These are phyloP conservation scores for Fusarium chuoi DNA, from an alignment of 2,329 filamentous ascomycete species.

Conservation along the genomic window DNA sequence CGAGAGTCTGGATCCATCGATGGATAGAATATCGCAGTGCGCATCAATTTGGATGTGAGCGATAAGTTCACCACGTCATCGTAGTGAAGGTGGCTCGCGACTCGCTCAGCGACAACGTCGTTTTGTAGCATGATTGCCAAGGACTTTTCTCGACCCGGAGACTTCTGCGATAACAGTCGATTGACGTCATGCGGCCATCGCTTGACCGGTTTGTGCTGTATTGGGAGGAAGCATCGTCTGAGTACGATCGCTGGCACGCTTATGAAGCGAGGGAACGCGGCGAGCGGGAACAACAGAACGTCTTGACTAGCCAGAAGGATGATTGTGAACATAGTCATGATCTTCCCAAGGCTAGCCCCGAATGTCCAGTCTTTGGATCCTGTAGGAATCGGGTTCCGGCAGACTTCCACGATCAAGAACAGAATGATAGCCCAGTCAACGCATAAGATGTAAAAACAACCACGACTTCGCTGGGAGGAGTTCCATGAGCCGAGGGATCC, in stretches of 20 bases:
- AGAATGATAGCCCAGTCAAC: conserved; percentile 5
- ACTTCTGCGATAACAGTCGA: not conserved
- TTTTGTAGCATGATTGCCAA: not conserved
- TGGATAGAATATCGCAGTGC: not conserved
- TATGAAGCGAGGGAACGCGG: conserved; percentile 1
- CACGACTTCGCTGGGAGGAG: not conserved
- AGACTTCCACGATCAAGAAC: conserved; percentile 10
- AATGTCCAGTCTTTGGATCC: conserved; percentile 1
- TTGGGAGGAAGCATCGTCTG: not conserved
- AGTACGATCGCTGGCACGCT: not conserved
- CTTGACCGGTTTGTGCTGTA: not conserved
- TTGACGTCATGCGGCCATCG: not conserved
- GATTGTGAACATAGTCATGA: conserved; percentile 16
- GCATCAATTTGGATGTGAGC: conserved; percentile 8
- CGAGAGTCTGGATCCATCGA: not conserved
- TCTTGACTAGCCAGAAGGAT: not conserved
- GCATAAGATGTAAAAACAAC: conserved; percentile 12
- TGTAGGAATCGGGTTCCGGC: conserved; percentile 5
- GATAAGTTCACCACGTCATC: conserved; percentile 11
- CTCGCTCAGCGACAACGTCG: not conserved
- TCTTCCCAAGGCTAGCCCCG: conserved; percentile 1
- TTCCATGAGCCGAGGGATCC: conserved; percentile 3
- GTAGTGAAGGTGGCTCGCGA: conserved; percentile 15
- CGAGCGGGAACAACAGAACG: not conserved
- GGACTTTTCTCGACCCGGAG: rapidly evolving